Evolutionary conservation across 2,329 filamentous ascomycete genomes (phyloP), one percentile per base, ranked within the genome.

Genomic region (Nigrospora osmanthi): DNA sequence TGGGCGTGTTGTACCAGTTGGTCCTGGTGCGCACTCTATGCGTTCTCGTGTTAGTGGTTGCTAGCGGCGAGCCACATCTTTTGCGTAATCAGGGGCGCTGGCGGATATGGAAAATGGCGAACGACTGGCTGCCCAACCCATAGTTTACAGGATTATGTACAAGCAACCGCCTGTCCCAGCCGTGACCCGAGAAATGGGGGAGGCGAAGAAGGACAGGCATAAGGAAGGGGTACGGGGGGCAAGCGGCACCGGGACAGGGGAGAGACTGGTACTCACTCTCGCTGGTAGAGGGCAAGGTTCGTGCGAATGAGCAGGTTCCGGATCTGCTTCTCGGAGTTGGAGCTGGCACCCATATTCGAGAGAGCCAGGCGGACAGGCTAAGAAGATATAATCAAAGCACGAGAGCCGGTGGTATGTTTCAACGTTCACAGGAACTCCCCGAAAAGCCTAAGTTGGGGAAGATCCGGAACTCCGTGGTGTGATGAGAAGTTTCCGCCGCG

Each of bases 231-330:
- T 28, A 28, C 9, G 10, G 23, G 23, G 23, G 5, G 6, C 23
- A 10, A 28, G 23, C 10, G 23, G 23, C 23, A 7, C 10, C 9
- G 23, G 9, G 23, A 6, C 23, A 28, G 9, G 23, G 23, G 23
- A 28, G 9, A 28, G 5, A 7, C 23, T 6, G 9, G 23, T 28
- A 28, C 72, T 53, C 59, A 75, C 71, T 71, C 60, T 38, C 65
- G 67, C 56, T 72, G 68, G 33, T 74, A 57, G 28, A 72, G 63
- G 28, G 70, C 71, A 48, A 76, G 67, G 49, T 72, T 70, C 48
- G 75, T 61, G 42, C 70, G 68, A 45, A 67, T 62, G 33, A 76
- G 55, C 34, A 67, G 61, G 33, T 60, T 54, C 49, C 69, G 66
- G 35, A 74, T 53, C 38, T 62, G 57, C 39, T 71, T 46, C 23